phyloP scores from a whole-genome alignment of 1,139 yeast genomes.

The Citeromyces siamensis region DNA sequence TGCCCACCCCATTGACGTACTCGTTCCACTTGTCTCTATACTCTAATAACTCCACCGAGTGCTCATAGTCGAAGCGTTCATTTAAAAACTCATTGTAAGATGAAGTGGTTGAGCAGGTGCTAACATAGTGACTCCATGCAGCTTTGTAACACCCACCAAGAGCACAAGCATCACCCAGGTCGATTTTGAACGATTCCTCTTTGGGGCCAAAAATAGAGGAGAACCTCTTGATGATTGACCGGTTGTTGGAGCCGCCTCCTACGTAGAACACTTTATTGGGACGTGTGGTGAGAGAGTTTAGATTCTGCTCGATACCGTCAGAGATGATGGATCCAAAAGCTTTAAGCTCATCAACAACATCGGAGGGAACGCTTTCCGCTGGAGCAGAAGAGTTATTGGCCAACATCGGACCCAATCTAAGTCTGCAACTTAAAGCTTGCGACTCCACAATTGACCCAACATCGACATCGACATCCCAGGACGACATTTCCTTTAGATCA shows the following conservation, averaged over 20 bases:
- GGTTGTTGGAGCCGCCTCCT: slow-evolving; percentile 78
- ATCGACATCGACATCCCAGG: slow-evolving; percentile 40
- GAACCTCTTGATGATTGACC: slow-evolving; percentile 54
- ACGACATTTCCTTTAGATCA: slow-evolving; percentile 16
- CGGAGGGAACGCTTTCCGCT: slow-evolving; percentile 8
- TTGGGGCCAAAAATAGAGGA: slow-evolving; percentile 55
- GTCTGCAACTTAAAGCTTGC: slow-evolving; percentile 75
- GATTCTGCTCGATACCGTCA: slow-evolving; percentile 35
- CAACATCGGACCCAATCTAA: slow-evolving; percentile 67
- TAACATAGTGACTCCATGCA: slow-evolving; percentile 28
- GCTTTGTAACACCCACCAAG: slow-evolving; percentile 91
- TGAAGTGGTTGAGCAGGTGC: slow-evolving; percentile 8
- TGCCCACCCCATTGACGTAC: slow-evolving; percentile 36
- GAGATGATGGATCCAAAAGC: slow-evolving; percentile 32
- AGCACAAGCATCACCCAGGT: slow-evolving; percentile 86
- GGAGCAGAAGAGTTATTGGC: slow-evolving; percentile 15
- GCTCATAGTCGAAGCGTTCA: slow-evolving; percentile 25
- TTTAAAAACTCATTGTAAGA: slow-evolving; percentile 30
- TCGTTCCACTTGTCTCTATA: slow-evolving; percentile 25
- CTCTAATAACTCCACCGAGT: slow-evolving; percentile 29
- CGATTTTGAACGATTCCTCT: slow-evolving; percentile 59
- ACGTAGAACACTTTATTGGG: slow-evolving; percentile 73
- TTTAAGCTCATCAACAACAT: slow-evolving; percentile 15
- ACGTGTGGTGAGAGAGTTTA: slow-evolving; percentile 30
- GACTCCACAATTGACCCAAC: slow-evolving; percentile 74